phyloP scores from a whole-genome alignment of 257 asterid genomes.

The Thymus quinquecostatus region DNA sequence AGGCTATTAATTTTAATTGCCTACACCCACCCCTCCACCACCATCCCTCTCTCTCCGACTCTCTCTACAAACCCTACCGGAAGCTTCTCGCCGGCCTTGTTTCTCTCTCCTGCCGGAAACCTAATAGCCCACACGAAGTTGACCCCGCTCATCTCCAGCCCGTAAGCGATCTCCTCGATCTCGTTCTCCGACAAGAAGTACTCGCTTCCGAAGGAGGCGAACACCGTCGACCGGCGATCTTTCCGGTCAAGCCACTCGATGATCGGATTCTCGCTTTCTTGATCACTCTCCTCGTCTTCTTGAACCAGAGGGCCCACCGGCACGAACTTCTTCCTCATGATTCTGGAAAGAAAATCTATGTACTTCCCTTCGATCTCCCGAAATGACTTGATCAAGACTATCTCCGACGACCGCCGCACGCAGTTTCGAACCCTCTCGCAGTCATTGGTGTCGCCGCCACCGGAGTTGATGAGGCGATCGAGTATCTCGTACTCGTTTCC shows the following conservation, averaged over 20 bases:
- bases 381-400: slow-evolving; percentile 52
- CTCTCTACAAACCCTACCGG: slow-evolving; percentile 54
- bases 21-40: slow-evolving; percentile 64
- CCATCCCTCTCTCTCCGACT: slow-evolving; percentile 46
- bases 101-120: slow-evolving; percentile 41
- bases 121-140: slow-evolving; percentile 68
- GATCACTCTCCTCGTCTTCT: slow-evolving; percentile 8
- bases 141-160: slow-evolving; percentile 55
- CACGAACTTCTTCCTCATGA: slow-evolving; percentile 43
- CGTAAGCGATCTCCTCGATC: slow-evolving; percentile 54
- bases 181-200: slow-evolving; percentile 55
- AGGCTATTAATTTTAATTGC: no score
- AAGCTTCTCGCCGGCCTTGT: slow-evolving; percentile 27
- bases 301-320: slow-evolving; percentile 61
- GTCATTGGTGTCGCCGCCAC: slow-evolving; percentile 28
- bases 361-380: slow-evolving; percentile 62
- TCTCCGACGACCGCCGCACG: slow-evolving; percentile 37
- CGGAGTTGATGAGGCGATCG: background rate
- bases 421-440: slow-evolving; percentile 30
- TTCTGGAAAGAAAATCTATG: slow-evolving; percentile 35
- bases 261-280: slow-evolving; percentile 16
- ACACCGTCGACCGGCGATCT: slow-evolving; percentile 48
- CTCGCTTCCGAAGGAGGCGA: slow-evolving; percentile 69
- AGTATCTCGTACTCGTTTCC: slow-evolving; percentile 31
- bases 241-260: slow-evolving; percentile 57